Base-by-base conservation (phyloP, 2,329 filamentous ascomycete species). In the Xylogone sp. region DNA sequence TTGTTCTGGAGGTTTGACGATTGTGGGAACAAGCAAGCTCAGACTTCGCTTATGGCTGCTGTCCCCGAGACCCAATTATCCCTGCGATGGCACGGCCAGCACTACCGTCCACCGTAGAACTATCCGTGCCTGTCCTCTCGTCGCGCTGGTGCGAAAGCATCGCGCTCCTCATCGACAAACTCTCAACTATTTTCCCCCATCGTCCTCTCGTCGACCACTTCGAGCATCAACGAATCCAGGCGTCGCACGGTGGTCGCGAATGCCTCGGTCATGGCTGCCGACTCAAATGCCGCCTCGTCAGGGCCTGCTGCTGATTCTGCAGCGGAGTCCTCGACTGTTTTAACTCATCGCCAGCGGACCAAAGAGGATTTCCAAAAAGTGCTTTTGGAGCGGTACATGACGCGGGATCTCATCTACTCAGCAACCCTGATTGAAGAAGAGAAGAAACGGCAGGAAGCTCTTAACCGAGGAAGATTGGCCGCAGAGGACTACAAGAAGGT, bases 401-500 rank as follows among this genome's bases (percentile, higher is more conserved):
- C 81, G 58, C 81, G 83, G 62, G 84, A 88, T 62, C 74, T 84
- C 43, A 62, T 81, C 3, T 77, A 84, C 62, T 75, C 77, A 21
- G 78, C 71, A 4, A 75, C 82, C 27, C 70, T 84, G 53, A 67
- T 73, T 43, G 71, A 76, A 42, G 75, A 63, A 16, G 57, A 77
- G 54, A 66, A 79, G 43, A 75, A 78, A 48, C 74, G 77, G 31
- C 77, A 76, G 49, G 75, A 78, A 46, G 70, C 84, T 51, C 78
- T 85, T 57, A 77, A 82, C 53, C 75, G 82, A 59, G 87, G 85
- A 71, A 81, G 81, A 58, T 75, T 81, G 46, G 86, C 87, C 69
- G 79, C 84, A 53, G 79, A 86, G 54, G 85, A 90, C 65, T 90
- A 93, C 74, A 76, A 82, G 53, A 70, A 76, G 46, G 66, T 90